Evolutionary conservation across 2,329 filamentous ascomycete species (phyloP).

Genomic region (Amauroascus niger): DNA sequence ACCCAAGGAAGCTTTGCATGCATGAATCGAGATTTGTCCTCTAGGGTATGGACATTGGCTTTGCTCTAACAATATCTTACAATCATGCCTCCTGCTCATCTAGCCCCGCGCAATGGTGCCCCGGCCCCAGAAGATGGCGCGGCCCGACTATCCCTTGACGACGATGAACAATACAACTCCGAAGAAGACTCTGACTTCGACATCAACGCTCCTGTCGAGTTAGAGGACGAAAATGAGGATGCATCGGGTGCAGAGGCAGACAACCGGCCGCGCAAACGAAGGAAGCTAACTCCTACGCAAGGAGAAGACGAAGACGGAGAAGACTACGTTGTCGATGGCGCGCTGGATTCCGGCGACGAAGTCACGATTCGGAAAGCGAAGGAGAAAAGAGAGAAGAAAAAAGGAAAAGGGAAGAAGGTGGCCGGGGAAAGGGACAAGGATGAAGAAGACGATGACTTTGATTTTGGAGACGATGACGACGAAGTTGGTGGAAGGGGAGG

Average conservation of each 20-base stretch:
- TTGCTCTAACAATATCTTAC: not conserved
- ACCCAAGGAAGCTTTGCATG: too few species aligned
- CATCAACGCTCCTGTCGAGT: slow-evolving; percentile 26
- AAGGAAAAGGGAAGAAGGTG: slow-evolving; percentile 23
- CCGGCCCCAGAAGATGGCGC: not conserved
- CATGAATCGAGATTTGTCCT: too few species aligned
- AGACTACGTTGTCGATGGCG: slow-evolving; percentile 24
- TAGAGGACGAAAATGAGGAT: slow-evolving; percentile 26
- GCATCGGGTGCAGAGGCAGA: slow-evolving; percentile 26
- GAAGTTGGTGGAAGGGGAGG: slow-evolving; percentile 42
- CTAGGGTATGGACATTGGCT: too few species aligned
- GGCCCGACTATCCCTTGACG: not conserved
- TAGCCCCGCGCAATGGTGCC: not conserved
- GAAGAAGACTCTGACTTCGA: slow-evolving; percentile 39
- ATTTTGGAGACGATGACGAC: slow-evolving; percentile 23
- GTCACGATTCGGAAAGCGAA: slow-evolving; percentile 44
- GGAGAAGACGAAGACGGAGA: slow-evolving; percentile 17
- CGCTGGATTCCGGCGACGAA: slow-evolving; percentile 49
- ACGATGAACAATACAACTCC: slow-evolving; percentile 28
- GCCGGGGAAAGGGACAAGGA: slow-evolving; percentile 29
- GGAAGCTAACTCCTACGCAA: slow-evolving; percentile 26
- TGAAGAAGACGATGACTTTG: slow-evolving; percentile 24
- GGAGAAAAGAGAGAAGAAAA: slow-evolving; percentile 33
- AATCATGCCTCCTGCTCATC: not conserved
- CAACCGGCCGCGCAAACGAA: slow-evolving; percentile 30